Evolutionary conservation across 805 yeast genomes (phyloP).

Genomic region (Candida methanosorbosa): DNA sequence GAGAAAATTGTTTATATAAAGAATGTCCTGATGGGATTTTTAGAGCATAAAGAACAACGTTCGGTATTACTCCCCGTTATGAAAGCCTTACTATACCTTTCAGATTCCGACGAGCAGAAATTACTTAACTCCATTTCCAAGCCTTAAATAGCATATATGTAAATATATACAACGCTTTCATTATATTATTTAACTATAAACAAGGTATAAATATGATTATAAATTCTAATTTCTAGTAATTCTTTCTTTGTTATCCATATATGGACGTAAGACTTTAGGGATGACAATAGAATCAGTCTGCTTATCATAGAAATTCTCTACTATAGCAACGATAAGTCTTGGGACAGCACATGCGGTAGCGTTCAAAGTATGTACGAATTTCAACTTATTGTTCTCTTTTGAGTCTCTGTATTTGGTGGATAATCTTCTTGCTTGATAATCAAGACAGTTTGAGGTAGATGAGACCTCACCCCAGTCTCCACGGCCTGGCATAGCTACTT

Average conservation of each 20-base stretch:
- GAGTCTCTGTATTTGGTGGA: conserved; percentile 46
- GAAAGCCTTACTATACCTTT: conserved; percentile 61
- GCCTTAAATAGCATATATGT: background rate
- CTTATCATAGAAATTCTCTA: conserved; percentile 76
- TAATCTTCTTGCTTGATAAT: conserved; percentile 80
- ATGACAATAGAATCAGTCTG: conserved; percentile 42
- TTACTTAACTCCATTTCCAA: conserved; percentile 18
- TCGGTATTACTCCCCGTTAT: conserved; percentile 79
- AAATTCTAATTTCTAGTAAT: conserved; percentile 9
- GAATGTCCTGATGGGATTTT: conserved; percentile 83
- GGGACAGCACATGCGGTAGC: conserved; percentile 98
- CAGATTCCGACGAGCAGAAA: conserved; percentile 64
- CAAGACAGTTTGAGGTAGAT: conserved; percentile 87
- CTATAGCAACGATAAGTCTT: conserved; percentile 77
- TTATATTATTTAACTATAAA: no score
- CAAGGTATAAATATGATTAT: background rate
- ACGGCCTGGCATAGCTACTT: conserved; percentile 98
- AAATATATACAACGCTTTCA: background rate
- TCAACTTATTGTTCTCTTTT: conserved; percentile 20
- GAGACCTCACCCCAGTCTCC: conserved; percentile 89
- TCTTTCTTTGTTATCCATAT: conserved; percentile 56
- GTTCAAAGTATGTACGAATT: conserved; percentile 74
- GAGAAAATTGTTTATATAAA: conserved; percentile 66
- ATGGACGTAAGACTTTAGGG: conserved; percentile 61
- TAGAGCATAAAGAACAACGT: conserved; percentile 91